Percentiles rank a stretch among this genome's conserved stretches.
phyloP scores from a whole-genome alignment of 257 asterid genomes.

The Galeopsis tetrahit region DNA sequence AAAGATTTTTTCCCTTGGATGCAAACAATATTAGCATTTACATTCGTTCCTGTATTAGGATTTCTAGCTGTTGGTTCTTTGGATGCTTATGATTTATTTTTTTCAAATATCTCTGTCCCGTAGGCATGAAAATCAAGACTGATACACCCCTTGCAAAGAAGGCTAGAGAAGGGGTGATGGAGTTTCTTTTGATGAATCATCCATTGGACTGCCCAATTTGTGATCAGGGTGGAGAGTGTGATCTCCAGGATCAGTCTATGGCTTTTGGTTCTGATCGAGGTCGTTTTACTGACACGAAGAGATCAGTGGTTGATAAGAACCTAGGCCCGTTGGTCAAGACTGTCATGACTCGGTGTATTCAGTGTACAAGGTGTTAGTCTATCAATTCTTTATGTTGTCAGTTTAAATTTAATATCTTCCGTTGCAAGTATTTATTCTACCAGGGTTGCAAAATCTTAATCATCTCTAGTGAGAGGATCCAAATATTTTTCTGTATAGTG shows the following conservation, averaged over 20 bases:
- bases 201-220: slow-evolving; percentile 98
- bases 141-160: slow-evolving; percentile 94
- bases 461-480: slow-evolving; percentile 9
- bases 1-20: slow-evolving; percentile 3
- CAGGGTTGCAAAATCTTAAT: neutral
- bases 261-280: slow-evolving; percentile 98
- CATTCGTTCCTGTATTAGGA: neutral
- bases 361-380: slow-evolving; percentile 73
- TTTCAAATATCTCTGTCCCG: slow-evolving; percentile 2
- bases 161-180: slow-evolving; percentile 99
- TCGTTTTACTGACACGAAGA: slow-evolving; percentile 88
- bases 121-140: slow-evolving; percentile 98
- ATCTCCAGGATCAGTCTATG: slow-evolving; percentile 97
- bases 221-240: slow-evolving; percentile 99
- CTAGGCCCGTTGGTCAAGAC: slow-evolving; percentile 96
- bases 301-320: slow-evolving; percentile 98
- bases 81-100: slow-evolving; percentile 22
- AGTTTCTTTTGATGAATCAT: slow-evolving; percentile 93
- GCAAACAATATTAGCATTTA: slow-evolving; percentile 10
- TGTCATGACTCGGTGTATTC: slow-evolving; percentile 96
- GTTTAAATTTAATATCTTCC: slow-evolving; percentile 1
- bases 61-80: neutral
- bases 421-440: neutral
- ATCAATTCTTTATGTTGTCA: slow-evolving; percentile 11
- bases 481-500: neutral